These are phyloP conservation scores for Aspergillus unguis DNA, from an alignment of 2,329 filamentous ascomycete species.

Conservation along the genomic window DNA sequence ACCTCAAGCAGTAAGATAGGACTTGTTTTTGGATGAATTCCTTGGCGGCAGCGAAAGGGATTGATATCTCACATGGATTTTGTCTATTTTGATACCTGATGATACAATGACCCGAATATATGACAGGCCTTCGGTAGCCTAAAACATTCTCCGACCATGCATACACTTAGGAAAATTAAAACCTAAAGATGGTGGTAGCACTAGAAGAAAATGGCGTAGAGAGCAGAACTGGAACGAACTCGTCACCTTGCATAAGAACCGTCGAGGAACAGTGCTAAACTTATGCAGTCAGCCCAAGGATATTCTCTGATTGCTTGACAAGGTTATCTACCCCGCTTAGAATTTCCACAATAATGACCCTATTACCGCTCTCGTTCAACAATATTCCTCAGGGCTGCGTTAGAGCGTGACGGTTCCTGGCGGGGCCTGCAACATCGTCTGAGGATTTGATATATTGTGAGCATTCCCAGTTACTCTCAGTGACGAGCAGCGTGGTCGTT, in stretches of 20 bases:
- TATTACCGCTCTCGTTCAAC: neutral
- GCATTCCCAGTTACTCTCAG: neutral
- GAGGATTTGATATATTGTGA: too few relatives aligned
- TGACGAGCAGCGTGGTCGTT: too few relatives aligned
- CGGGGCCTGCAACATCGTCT: neutral
- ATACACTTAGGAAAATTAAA: too few relatives aligned
- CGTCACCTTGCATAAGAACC: conserved; percentile 9
- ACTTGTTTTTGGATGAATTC: conserved; percentile 6
- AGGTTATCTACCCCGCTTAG: neutral
- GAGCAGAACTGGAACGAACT: neutral
- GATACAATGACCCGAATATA: conserved; percentile 9
- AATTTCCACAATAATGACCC: conserved; percentile 2
- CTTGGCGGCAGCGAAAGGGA: conserved; percentile 3
- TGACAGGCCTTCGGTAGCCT: neutral
- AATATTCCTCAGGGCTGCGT: neutral
- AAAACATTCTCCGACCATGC: neutral
- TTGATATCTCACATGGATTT: conserved; percentile 6
- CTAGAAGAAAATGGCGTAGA: neutral
- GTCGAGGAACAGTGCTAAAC: neutral
- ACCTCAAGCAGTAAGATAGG: conserved; percentile 30
- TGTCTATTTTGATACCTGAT: conserved; percentile 12
- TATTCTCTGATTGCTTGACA: conserved; percentile 4
- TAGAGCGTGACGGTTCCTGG: neutral
- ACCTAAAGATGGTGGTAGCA: neutral
- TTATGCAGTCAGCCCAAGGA: neutral